Evolutionary conservation across 1,284 basidiomycete genomes (phyloP).

Genomic region (Ustilago curta): DNA sequence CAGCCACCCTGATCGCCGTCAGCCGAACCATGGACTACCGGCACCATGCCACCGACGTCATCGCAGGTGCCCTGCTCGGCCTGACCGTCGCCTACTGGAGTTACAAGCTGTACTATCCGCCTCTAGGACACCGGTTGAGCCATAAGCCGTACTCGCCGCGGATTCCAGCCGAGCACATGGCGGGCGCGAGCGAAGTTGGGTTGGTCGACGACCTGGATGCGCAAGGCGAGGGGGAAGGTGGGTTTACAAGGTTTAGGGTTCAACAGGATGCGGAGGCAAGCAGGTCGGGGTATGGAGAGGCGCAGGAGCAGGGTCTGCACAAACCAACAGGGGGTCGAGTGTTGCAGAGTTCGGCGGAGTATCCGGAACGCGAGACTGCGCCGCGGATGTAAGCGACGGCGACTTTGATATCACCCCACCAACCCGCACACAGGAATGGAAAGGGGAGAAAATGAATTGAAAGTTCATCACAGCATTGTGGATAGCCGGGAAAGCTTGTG

Average conservation of each 20-base stretch:
- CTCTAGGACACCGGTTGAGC: conserved; percentile 34
- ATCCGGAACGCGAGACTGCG: conserved; percentile 41
- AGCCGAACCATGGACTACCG: conserved; percentile 71
- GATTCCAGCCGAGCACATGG: conserved; percentile 39
- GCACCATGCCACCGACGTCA: conserved; percentile 75
- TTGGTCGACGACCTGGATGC: background rate
- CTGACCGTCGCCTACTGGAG: conserved; percentile 75
- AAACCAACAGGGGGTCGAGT: conserved; percentile 5
- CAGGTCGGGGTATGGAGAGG: background rate
- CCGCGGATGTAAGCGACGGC: conserved; percentile 18
- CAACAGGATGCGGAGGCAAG: background rate
- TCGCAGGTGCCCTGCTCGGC: conserved; percentile 83
- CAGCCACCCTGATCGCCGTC: conserved; percentile 86
- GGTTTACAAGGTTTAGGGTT: conserved; percentile 20
- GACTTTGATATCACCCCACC: background rate
- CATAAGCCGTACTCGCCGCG: conserved; percentile 57
- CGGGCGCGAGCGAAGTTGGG: conserved; percentile 5
- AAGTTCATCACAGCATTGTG: background rate
- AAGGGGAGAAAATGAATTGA: background rate
- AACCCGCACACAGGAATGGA: background rate
- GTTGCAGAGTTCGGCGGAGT: conserved; percentile 20
- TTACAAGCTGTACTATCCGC: conserved; percentile 59
- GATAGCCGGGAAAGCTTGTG: conserved; percentile 12
- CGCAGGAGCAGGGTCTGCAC: conserved; percentile 2
- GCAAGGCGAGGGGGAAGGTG: background rate